A percentile compares a stretch with the other conserved stretches of the same genome.
These are phyloP conservation scores for Wallacemonas sp. DNA, from an alignment of 208 protist species.

Conservation along the genomic window DNA sequence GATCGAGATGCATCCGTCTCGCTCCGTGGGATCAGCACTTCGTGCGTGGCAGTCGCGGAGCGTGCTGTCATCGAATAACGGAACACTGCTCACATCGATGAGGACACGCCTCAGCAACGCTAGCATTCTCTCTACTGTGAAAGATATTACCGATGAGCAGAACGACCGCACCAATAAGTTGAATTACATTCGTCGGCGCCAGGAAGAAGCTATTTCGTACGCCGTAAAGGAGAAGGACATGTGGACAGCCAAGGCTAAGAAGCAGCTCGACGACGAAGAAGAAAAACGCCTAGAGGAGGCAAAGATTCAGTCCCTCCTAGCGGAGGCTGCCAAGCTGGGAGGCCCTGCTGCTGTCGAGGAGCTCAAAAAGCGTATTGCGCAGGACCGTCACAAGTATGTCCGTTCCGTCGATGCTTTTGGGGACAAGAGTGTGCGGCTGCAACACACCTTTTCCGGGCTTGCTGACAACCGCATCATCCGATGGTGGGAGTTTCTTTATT, in stretches of 20 bases:
- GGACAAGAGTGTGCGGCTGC: constrained; percentile 75
- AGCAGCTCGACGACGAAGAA: constrained; percentile 61
- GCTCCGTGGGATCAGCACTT: background rate
- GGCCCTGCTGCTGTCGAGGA: constrained; percentile 52
- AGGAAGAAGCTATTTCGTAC: constrained; percentile 77
- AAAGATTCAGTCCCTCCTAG: constrained; percentile 47
- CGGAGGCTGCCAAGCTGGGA: constrained; percentile 48
- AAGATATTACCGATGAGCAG: constrained; percentile 58
- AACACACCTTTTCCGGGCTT: constrained; percentile 84
- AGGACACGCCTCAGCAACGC: constrained; percentile 68
- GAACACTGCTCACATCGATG: constrained; percentile 5
- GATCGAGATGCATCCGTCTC: background rate
- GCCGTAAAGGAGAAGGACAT: constrained; percentile 80
- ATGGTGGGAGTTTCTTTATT: constrained; percentile 88
- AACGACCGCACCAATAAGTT: constrained; percentile 77
- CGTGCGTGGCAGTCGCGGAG: background rate
- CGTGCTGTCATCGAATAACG: background rate
- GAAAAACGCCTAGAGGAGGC: constrained; percentile 40
- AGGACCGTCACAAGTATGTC: constrained; percentile 60
- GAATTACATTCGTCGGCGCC: constrained; percentile 63
- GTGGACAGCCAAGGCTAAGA: constrained; percentile 66
- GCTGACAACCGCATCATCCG: constrained; percentile 84
- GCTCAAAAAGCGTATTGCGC: constrained; percentile 44
- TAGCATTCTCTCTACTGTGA: constrained; percentile 68
- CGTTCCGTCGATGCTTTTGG: constrained; percentile 87